Percentiles rank a stretch among this genome's conserved stretches.
These are phyloP conservation scores for Keithomyces neogunnii DNA, from an alignment of 2,329 filamentous ascomycete species.

Conservation along the genomic window DNA sequence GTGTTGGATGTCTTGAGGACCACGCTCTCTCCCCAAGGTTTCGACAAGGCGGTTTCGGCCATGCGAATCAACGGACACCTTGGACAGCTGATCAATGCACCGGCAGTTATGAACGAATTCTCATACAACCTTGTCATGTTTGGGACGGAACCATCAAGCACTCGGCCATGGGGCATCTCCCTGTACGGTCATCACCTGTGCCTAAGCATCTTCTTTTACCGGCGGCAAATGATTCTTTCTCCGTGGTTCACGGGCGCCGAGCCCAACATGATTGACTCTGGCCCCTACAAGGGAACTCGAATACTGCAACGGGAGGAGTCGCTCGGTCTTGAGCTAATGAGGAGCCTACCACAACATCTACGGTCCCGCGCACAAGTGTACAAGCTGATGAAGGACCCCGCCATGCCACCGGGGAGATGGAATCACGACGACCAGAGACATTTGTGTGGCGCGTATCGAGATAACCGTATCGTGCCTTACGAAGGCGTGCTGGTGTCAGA, in stretches of 20 bases:
- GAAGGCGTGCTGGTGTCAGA: constrained; percentile 53
- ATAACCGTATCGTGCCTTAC: constrained; percentile 69
- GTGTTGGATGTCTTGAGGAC: constrained; percentile 47
- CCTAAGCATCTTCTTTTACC: constrained; percentile 60
- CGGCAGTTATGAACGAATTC: constrained; percentile 61
- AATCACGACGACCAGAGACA: constrained; percentile 76
- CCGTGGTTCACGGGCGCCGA: constrained; percentile 77
- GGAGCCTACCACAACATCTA: constrained; percentile 39
- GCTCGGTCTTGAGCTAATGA: constrained; percentile 62
- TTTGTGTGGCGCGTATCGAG: constrained; percentile 67
- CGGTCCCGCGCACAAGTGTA: constrained; percentile 48
- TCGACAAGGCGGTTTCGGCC: constrained; percentile 57
- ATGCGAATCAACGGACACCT: constrained; percentile 73
- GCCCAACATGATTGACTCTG: constrained; percentile 64
- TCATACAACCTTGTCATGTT: constrained; percentile 72
- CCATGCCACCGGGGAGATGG: constrained; percentile 63
- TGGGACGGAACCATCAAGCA: constrained; percentile 44
- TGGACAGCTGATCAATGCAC: constrained; percentile 55
- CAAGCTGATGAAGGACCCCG: constrained; percentile 50
- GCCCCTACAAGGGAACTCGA: constrained; percentile 52
- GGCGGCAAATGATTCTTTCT: constrained; percentile 56
- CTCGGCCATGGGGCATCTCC: constrained; percentile 59
- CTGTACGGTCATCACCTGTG: constrained; percentile 77
- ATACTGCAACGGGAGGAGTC: constrained; percentile 59
- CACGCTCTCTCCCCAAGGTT: constrained; percentile 61